A percentile compares a stretch with the other conserved stretches of the same genome.
phyloP scores from a whole-genome alignment of 306 rosid species.

The Astragalus membranaceus region DNA sequence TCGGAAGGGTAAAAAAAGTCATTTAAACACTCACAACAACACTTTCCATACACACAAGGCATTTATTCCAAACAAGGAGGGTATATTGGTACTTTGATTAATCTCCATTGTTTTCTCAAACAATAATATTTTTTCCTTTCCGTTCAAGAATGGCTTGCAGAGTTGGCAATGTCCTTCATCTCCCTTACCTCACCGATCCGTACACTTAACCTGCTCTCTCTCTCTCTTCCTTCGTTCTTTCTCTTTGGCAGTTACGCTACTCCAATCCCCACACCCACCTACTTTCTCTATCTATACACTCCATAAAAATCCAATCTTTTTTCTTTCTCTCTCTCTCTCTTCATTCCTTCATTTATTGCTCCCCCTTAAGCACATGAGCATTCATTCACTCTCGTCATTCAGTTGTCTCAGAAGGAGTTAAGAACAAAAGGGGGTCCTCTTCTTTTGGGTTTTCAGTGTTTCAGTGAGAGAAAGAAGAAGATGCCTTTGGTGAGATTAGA shows the following conservation, averaged over 20 bases:
- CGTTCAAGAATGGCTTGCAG: slow-evolving; percentile 76
- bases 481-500: slow-evolving; percentile 83
- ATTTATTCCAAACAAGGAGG: slow-evolving; percentile 5
- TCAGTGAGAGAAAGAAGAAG: background rate
- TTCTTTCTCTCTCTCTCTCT: slow-evolving; percentile 33
- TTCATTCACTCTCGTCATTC: slow-evolving; percentile 24
- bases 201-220: slow-evolving; percentile 1
- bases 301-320: slow-evolving; percentile 13
- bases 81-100: background rate
- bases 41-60: slow-evolving; percentile 20
- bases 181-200: slow-evolving; percentile 40
- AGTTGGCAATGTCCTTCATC: slow-evolving; percentile 76
- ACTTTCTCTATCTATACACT: slow-evolving; percentile 21
- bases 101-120: background rate
- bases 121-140: slow-evolving; percentile 21
- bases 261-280: slow-evolving; percentile 44
- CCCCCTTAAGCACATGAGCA: slow-evolving; percentile 5
- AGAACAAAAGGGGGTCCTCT: background rate
- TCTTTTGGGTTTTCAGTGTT: slow-evolving; percentile 6
- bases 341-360: slow-evolving; percentile 43
- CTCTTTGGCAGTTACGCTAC: slow-evolving; percentile 70
- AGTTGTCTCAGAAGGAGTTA: slow-evolving; percentile 2
- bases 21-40: background rate
- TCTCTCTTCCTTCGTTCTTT: slow-evolving; percentile 16
- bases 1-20: slow-evolving; percentile 14